phyloP scores from a whole-genome alignment of 1,284 basidiomycete genomes.

The Mycena citricolor region DNA sequence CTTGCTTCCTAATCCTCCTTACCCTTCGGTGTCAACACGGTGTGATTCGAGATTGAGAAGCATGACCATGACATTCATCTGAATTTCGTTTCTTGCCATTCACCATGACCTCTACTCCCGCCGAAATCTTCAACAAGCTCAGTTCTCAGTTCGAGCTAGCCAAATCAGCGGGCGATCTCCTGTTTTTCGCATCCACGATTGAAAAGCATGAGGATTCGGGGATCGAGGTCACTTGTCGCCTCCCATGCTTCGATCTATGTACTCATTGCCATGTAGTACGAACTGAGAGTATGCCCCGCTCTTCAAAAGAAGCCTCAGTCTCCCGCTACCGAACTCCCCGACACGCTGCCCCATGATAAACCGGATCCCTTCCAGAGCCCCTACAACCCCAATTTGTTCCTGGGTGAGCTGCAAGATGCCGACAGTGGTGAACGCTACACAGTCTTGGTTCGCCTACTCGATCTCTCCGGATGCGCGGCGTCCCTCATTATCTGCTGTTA shows the following conservation, averaged over 20 bases:
- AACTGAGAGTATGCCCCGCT: constrained; percentile 79
- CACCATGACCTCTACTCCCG: constrained; percentile 34
- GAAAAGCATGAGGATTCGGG: constrained; percentile 58
- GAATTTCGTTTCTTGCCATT: neutral
- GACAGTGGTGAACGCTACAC: constrained; percentile 66
- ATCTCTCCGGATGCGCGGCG: neutral
- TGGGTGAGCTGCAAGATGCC: constrained; percentile 71
- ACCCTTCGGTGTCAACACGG: neutral
- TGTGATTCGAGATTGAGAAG: no score
- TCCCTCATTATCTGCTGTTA: constrained; percentile 34
- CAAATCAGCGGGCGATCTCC: constrained; percentile 63
- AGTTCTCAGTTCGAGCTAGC: constrained; percentile 62
- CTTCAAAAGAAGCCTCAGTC: constrained; percentile 72
- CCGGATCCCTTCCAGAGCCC: constrained; percentile 79
- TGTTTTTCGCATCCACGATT: constrained; percentile 75
- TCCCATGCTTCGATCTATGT: neutral
- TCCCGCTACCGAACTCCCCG: constrained; percentile 47
- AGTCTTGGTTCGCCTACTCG: constrained; percentile 59
- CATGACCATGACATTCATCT: no score
- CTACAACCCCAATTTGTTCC: constrained; percentile 69
- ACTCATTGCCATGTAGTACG: constrained; percentile 53
- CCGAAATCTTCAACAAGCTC: constrained; percentile 61
- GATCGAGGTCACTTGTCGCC: constrained; percentile 51
- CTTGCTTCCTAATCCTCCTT: no score
- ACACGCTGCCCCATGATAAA: constrained; percentile 34